phyloP scores from a whole-genome alignment of 495 filamentous ascomycete genomes.

The Alectoria sarmentosa region DNA sequence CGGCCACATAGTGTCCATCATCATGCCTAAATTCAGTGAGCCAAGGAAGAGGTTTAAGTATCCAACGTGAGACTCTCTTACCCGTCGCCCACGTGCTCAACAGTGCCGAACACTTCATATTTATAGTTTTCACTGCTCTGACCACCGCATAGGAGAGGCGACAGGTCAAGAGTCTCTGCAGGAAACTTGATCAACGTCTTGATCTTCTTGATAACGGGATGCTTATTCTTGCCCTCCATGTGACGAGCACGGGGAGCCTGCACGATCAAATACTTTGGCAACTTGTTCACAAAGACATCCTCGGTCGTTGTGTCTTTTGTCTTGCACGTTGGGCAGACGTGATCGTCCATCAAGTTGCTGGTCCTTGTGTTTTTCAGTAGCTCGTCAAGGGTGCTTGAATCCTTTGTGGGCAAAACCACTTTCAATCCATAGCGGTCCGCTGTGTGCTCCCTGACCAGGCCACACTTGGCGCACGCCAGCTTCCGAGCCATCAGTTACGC shows the following conservation, averaged over 20 bases:
- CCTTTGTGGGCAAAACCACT: neutral
- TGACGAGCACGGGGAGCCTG: neutral
- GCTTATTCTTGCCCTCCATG: neutral
- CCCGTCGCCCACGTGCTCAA: neutral
- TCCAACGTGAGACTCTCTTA: neutral
- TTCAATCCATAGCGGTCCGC: neutral
- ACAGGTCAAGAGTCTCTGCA: neutral
- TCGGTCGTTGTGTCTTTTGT: neutral
- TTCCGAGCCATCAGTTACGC: neutral
- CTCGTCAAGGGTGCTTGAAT: neutral
- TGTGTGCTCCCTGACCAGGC: neutral
- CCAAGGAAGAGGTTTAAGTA: neutral
- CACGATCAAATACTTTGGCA: constrained; percentile 2
- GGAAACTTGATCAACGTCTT: neutral
- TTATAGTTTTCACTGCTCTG: neutral
- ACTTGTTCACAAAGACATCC: neutral
- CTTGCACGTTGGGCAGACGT: neutral
- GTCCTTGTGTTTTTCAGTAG: neutral
- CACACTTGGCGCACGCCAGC: neutral
- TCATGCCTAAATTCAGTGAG: neutral
- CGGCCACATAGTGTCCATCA: neutral
- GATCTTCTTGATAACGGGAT: neutral
- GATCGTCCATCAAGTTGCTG: neutral
- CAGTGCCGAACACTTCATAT: neutral
- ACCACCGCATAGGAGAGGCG: neutral